These are phyloP conservation scores for Tillandsia fasciculata DNA, from an alignment of 176 grass and related monocot species.

Conservation along the genomic window DNA sequence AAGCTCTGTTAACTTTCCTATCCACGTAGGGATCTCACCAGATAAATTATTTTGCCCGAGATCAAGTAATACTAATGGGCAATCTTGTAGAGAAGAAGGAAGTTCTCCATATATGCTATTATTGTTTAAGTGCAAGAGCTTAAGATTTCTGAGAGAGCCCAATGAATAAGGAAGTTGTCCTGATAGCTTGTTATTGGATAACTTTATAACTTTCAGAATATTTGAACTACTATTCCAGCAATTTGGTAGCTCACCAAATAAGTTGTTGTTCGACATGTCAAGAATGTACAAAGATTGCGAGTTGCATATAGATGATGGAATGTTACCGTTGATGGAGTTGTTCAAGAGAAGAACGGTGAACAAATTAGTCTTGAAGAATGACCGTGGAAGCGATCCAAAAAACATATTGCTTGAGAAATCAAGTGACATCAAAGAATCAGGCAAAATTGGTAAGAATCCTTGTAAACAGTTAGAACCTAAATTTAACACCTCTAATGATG, in stretches of 20 bases:
- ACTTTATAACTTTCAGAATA: background rate
- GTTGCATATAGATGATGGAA: conserved; percentile 14
- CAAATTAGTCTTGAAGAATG: conserved; percentile 7
- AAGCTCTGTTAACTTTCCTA: too few species aligned
- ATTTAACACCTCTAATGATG: background rate
- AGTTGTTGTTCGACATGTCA: conserved; percentile 13
- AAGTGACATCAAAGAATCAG: background rate
- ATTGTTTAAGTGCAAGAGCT: too few species aligned
- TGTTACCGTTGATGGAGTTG: conserved; percentile 11
- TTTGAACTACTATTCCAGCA: background rate
- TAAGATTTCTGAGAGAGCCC: too few species aligned
- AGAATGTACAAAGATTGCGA: background rate
- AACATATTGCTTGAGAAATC: conserved; percentile 18
- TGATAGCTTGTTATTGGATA: background rate
- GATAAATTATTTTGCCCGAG: too few species aligned
- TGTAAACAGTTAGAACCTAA: conserved; percentile 14
- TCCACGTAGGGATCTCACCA: too few species aligned
- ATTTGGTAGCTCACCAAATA: conserved; percentile 6
- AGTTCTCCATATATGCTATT: conserved; percentile 23
- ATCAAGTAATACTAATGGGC: too few species aligned
- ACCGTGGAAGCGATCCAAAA: background rate
- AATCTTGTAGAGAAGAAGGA: background rate
- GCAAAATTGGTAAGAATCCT: conserved; percentile 2
- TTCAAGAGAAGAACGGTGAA: too few species aligned
- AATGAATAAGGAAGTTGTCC: too few species aligned